A percentile compares a stretch with the other conserved stretches of the same genome.
These are phyloP conservation scores for Iberis pinnata DNA, from an alignment of 345 rosid genomes.

Conservation along the genomic window DNA sequence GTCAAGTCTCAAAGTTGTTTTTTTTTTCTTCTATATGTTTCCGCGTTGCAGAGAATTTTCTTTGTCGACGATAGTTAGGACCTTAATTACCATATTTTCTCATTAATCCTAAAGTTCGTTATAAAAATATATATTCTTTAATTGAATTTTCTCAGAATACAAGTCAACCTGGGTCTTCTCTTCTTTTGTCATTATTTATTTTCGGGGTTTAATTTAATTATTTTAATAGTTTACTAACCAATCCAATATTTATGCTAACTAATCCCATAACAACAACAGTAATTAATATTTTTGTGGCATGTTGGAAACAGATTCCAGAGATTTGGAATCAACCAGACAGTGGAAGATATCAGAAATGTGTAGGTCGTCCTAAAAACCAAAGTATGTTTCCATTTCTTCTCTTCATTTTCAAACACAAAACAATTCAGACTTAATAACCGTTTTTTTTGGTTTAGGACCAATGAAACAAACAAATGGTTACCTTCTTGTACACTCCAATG, in stretches of 20 bases:
- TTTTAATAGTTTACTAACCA: background rate
- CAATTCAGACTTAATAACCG: background rate
- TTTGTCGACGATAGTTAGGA: no score
- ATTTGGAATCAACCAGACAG: conserved; percentile 48
- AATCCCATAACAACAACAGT: background rate
- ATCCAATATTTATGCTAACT: conserved; percentile 1
- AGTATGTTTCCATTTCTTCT: conserved; percentile 28
- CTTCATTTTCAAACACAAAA: background rate
- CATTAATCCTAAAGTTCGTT: no score
- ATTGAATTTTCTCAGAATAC: no score
- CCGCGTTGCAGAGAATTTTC: no score
- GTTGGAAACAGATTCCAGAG: conserved; percentile 37
- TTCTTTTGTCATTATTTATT: conserved; percentile 20
- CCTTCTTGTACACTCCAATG: conserved; percentile 63
- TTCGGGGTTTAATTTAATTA: conserved; percentile 22
- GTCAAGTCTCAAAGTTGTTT: no score
- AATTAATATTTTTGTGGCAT: no score
- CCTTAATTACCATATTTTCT: no score
- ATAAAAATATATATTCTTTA: no score
- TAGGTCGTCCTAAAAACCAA: conserved; percentile 34
- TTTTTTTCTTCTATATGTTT: no score
- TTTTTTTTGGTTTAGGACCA: conserved; percentile 13
- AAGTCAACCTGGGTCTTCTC: no score
- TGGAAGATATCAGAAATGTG: conserved; percentile 40
- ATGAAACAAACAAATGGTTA: conserved; percentile 43